phyloP scores from a whole-genome alignment of 768 basidiomycete species.

The Boletus reticuloceps region DNA sequence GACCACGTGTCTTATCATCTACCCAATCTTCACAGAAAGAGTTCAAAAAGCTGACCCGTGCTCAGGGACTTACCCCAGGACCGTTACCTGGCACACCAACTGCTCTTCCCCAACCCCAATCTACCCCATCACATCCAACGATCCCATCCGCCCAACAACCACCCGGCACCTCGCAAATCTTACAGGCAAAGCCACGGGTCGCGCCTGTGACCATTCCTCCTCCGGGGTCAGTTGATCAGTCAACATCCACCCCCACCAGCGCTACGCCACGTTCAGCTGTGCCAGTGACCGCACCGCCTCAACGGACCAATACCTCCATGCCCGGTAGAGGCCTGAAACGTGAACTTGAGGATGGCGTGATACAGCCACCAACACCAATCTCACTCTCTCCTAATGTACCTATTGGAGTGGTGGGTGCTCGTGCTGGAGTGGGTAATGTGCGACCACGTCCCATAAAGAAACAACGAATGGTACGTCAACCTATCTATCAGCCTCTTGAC shows the following conservation, averaged over 20 bases:
- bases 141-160: slow-evolving; percentile 24
- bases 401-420: slow-evolving; percentile 44
- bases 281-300: slow-evolving; percentile 24
- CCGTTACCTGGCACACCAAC: slow-evolving; percentile 22
- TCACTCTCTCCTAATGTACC: slow-evolving; percentile 23
- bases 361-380: slow-evolving; percentile 22
- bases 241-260: slow-evolving; percentile 34
- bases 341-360: slow-evolving; percentile 26
- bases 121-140: slow-evolving; percentile 23
- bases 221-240: slow-evolving; percentile 21
- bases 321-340: slow-evolving; percentile 34
- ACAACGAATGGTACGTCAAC: slow-evolving; percentile 61
- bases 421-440: slow-evolving; percentile 55
- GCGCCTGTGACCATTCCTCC: slow-evolving; percentile 34
- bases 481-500: background rate
- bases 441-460: slow-evolving; percentile 75
- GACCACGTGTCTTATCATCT: slow-evolving; percentile 12
- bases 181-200: slow-evolving; percentile 27
- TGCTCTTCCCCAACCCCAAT: slow-evolving; percentile 35
- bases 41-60: slow-evolving; percentile 64
- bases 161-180: slow-evolving; percentile 11
- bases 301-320: slow-evolving; percentile 12
- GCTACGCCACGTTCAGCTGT: slow-evolving; percentile 30
- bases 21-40: slow-evolving; percentile 52
- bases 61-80: slow-evolving; percentile 30